Percentiles rank a stretch among this genome's conserved stretches.
These are phyloP conservation scores for Cystofilobasidium bisporidii DNA, from an alignment of 768 basidiomycete genomes.

Conservation along the genomic window DNA sequence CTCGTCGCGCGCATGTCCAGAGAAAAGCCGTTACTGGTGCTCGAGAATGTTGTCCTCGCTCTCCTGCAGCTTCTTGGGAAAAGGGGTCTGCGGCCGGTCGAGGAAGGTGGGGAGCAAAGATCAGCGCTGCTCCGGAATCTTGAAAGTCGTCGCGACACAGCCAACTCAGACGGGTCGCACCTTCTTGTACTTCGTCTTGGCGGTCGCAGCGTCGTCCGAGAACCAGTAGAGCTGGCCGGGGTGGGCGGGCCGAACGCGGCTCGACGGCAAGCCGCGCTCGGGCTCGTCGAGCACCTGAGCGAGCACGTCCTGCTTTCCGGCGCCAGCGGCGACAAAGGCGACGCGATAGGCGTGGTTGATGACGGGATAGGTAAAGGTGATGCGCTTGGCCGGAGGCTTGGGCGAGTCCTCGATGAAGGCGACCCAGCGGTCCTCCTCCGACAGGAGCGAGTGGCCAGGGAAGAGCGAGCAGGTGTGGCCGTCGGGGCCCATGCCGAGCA, in stretches of 20 bases:
- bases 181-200: constrained; percentile 35
- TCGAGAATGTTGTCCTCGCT: neutral
- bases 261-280: constrained; percentile 67
- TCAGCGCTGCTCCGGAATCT: neutral
- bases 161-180: too few relatives aligned
- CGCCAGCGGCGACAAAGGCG: constrained; percentile 80
- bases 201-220: constrained; percentile 71
- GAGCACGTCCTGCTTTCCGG: constrained; percentile 68
- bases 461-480: constrained; percentile 98
- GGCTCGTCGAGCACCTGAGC: constrained; percentile 66
- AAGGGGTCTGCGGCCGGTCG: neutral
- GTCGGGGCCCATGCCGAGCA: constrained; percentile 92
- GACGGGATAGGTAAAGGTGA: constrained; percentile 65
- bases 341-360: constrained; percentile 52
- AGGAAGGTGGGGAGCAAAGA: neutral
- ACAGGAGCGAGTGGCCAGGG: constrained; percentile 75
- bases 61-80: constrained; percentile 2
- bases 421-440: constrained; percentile 88
- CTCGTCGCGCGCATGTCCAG: too few relatives aligned
- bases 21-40: neutral
- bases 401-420: constrained; percentile 87
- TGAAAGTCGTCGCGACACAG: too few relatives aligned
- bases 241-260: constrained; percentile 62
- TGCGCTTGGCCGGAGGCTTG: constrained; percentile 78
- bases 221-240: constrained; percentile 94